Percentiles rank a stretch among this genome's conserved stretches.
Conservation (phyloP, 495 filamentous ascomycete species). For the Lentithecium fluviatile region DNA sequence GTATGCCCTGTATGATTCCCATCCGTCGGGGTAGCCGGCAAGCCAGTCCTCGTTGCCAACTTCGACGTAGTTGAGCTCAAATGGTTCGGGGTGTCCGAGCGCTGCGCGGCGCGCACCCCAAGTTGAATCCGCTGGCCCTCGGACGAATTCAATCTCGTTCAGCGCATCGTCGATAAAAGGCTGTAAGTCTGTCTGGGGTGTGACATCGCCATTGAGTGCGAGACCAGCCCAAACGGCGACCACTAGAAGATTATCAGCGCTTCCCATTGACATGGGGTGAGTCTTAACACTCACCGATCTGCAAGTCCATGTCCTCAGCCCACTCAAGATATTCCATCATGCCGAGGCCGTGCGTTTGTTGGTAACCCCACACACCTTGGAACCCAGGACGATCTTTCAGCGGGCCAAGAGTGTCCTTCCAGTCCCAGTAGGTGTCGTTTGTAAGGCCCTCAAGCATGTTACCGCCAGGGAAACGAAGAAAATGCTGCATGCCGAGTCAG, state of each 20-base stretch:
- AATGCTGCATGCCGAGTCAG: not conserved
- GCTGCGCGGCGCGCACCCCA: slow-evolving; percentile 59
- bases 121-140: slow-evolving; percentile 52
- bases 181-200: slow-evolving; percentile 45
- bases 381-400: slow-evolving; percentile 62
- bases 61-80: slow-evolving; percentile 59
- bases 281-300: not conserved
- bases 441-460: not conserved
- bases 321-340: slow-evolving; percentile 63
- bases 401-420: slow-evolving; percentile 57
- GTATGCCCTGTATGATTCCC: slow-evolving; percentile 56
- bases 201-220: slow-evolving; percentile 36
- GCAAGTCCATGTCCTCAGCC: not conserved
- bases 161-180: slow-evolving; percentile 60
- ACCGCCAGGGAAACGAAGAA: not conserved
- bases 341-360: slow-evolving; percentile 63
- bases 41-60: slow-evolving; percentile 65
- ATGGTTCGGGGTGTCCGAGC: slow-evolving; percentile 59
- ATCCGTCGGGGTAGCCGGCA: slow-evolving; percentile 54
- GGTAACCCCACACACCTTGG: slow-evolving; percentile 60
- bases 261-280: too few relatives aligned
- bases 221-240: slow-evolving; percentile 41
- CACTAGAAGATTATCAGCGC: slow-evolving; percentile 1
- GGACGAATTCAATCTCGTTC: slow-evolving; percentile 67
- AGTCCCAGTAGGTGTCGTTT: not conserved